These are phyloP conservation scores for Thuidium tamariscinum DNA, from an alignment of 225 moss, liverwort and hornwort genomes.

Conservation along the genomic window DNA sequence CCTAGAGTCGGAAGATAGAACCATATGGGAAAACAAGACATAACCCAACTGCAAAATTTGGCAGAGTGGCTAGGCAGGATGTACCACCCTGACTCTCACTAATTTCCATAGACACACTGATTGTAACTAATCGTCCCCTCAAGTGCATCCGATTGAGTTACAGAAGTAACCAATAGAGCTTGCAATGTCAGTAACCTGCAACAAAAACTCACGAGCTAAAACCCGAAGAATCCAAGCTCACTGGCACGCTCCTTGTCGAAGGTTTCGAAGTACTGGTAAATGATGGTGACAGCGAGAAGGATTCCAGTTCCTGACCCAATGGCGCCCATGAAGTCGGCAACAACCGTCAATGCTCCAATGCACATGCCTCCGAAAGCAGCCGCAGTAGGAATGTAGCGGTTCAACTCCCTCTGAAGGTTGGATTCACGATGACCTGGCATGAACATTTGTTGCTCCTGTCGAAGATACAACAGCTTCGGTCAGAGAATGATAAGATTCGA, in stretches of 20 bases:
- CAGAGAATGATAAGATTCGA: background rate
- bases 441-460: conserved; percentile 99
- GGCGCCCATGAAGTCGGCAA: conserved; percentile 97
- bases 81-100: background rate
- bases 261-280: conserved; percentile 95
- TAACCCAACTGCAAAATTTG: conserved; percentile 26
- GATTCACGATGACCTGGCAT: conserved; percentile 99
- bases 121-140: background rate
- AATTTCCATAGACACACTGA: background rate
- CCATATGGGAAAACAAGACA: conserved; percentile 7
- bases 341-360: conserved; percentile 86
- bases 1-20: conserved; percentile 2
- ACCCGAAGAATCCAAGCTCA: conserved; percentile 95
- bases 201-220: conserved; percentile 23
- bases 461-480: background rate
- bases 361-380: conserved; percentile 96
- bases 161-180: background rate
- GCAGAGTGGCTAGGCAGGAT: background rate
- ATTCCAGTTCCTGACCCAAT: conserved; percentile 98
- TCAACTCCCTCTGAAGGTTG: conserved; percentile 85
- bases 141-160: background rate
- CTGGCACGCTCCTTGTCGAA: conserved; percentile 96
- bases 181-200: background rate
- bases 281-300: conserved; percentile 88
- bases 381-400: conserved; percentile 91